Evolutionary conservation across 805 yeast genomes (phyloP).

Genomic region (Yarrowia porcina): DNA sequence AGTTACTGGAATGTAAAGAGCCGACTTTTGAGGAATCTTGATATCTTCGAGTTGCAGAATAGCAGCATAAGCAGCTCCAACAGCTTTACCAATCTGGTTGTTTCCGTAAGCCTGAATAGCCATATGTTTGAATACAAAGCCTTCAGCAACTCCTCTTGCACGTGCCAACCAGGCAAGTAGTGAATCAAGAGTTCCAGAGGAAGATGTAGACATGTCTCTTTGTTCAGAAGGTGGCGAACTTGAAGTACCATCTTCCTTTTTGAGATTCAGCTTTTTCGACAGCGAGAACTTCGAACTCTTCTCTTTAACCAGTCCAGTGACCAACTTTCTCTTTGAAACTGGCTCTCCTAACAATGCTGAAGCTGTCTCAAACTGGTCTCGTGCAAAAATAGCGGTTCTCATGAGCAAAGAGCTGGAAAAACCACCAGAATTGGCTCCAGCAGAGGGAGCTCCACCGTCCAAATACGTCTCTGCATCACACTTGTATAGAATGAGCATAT

Average conservation of each 20-base stretch:
- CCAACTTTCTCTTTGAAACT: not conserved
- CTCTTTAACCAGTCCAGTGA: not conserved
- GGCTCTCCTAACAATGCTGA: conserved; percentile 29
- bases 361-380: conserved; percentile 36
- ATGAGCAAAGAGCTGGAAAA: conserved; percentile 31
- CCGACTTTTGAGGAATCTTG: conserved; percentile 10
- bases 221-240: not conserved
- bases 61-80: conserved; percentile 26
- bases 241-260: not conserved
- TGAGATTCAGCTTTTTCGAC: not conserved
- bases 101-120: conserved; percentile 34
- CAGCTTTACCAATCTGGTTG: conserved; percentile 33
- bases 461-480: conserved; percentile 28
- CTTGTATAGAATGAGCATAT: conserved; percentile 34
- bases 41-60: not conserved
- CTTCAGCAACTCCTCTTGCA: conserved; percentile 33
- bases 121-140: conserved; percentile 33
- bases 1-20: conserved; percentile 7
- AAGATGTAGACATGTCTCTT: not conserved
- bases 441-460: conserved; percentile 7
- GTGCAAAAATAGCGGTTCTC: conserved; percentile 37
- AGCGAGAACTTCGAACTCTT: conserved; percentile 9
- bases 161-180: conserved; percentile 34
- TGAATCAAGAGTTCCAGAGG: not conserved
- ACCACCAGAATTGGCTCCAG: not conserved